Evolutionary conservation across 768 basidiomycete species (phyloP).

Genomic region (Rubroboletus pulcherrimus): DNA sequence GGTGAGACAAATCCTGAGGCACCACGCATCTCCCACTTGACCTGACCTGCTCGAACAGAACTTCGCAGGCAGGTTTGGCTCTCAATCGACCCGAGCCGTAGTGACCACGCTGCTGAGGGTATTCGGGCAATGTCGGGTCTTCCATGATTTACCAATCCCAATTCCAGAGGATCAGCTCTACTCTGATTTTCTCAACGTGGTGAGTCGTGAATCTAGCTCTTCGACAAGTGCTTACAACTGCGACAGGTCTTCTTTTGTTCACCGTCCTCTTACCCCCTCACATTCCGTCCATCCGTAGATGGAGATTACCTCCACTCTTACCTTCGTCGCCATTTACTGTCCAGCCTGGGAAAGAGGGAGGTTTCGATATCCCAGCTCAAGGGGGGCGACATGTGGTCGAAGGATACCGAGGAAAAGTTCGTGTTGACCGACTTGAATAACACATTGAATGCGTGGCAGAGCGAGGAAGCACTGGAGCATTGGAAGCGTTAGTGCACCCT

Average conservation of each 20-base stretch:
- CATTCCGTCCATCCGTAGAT: slow-evolving; percentile 52
- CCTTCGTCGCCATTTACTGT: slow-evolving; percentile 59
- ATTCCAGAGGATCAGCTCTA: slow-evolving; percentile 45
- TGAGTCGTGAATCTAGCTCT: slow-evolving; percentile 31
- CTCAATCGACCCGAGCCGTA: slow-evolving; percentile 61
- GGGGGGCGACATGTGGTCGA: slow-evolving; percentile 16
- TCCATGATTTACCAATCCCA: slow-evolving; percentile 61
- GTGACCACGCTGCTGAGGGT: slow-evolving; percentile 62
- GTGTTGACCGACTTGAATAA: slow-evolving; percentile 63
- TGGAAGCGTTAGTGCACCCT: slow-evolving; percentile 60
- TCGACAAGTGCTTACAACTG: slow-evolving; percentile 4
- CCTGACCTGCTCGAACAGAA: slow-evolving; percentile 48
- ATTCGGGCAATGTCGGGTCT: slow-evolving; percentile 80
- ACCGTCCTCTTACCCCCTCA: slow-evolving; percentile 45
- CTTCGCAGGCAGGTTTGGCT: slow-evolving; percentile 69
- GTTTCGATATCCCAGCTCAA: slow-evolving; percentile 43
- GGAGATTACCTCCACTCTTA: slow-evolving; percentile 68
- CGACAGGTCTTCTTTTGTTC: slow-evolving; percentile 82
- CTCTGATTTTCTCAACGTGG: slow-evolving; percentile 69
- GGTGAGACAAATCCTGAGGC: slow-evolving; percentile 42
- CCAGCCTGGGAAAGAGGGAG: slow-evolving; percentile 50
- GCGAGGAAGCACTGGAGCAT: slow-evolving; percentile 59
- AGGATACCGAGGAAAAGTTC: slow-evolving; percentile 39
- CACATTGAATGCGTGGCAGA: slow-evolving; percentile 62
- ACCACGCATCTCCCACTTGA: neutral